Evolutionary conservation across 139 green algal species (phyloP).

Genomic region (Asterochloris erici): DNA sequence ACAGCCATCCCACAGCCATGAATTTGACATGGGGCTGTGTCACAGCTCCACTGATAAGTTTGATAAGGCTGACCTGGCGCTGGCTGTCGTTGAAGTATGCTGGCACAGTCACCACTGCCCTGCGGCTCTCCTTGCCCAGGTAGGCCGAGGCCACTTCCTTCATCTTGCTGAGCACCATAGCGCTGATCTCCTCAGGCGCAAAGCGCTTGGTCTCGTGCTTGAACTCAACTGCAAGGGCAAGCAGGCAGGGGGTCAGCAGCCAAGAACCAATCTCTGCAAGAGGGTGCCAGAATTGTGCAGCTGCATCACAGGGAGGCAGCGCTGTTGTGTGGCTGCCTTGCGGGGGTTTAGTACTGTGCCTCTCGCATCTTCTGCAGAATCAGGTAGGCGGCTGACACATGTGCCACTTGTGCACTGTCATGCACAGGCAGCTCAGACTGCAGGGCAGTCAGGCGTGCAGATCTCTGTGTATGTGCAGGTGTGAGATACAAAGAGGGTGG

Average conservation of each 20-base stretch:
- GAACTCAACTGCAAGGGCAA: slow-evolving; percentile 75
- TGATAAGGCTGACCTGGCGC: slow-evolving; percentile 58
- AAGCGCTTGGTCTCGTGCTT: slow-evolving; percentile 94
- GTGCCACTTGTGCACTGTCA: too few species aligned
- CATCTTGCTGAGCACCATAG: slow-evolving; percentile 99
- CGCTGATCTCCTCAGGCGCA: slow-evolving; percentile 91
- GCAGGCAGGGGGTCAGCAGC: background rate
- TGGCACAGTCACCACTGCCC: slow-evolving; percentile 95
- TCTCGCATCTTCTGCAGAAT: too few species aligned
- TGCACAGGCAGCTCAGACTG: too few species aligned
- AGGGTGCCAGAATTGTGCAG: background rate
- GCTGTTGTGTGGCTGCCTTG: too few species aligned
- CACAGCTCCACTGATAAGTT: too few species aligned
- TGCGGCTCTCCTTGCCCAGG: slow-evolving; percentile 81
- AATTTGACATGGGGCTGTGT: background rate
- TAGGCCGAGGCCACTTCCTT: slow-evolving; percentile 88
- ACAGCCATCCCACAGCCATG: background rate
- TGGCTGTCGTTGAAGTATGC: slow-evolving; percentile 99
- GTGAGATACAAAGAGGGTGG: background rate
- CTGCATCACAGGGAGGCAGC: background rate
- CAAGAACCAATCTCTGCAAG: background rate
- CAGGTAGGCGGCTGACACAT: too few species aligned
- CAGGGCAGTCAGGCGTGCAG: too few species aligned
- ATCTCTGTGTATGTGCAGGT: too few species aligned
- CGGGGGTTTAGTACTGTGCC: too few species aligned